Evolutionary conservation across 2,329 filamentous ascomycete species (phyloP).

Genomic region (Calonectria montana): DNA sequence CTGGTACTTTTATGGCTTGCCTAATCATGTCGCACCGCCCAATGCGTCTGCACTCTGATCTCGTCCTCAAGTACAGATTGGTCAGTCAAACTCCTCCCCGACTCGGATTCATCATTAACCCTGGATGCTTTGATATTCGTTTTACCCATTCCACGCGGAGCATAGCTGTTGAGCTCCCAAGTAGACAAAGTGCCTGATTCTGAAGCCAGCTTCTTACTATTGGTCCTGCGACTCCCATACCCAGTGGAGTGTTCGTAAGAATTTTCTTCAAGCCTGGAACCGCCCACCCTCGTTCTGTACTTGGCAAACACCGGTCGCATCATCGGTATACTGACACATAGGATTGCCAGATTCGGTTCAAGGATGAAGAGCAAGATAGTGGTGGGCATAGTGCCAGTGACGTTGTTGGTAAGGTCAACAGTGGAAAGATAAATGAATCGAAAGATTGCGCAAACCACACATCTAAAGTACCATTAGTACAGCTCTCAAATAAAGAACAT

Average conservation of each 20-base stretch:
- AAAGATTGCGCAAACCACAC: constrained; percentile 52
- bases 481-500: accelerated
- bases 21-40: constrained; percentile 35
- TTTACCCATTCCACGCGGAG: constrained; percentile 26
- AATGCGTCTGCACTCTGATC: constrained; percentile 38
- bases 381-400: constrained; percentile 54
- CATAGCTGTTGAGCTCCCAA: constrained; percentile 41
- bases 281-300: constrained; percentile 47
- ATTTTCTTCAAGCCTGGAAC: constrained; percentile 44
- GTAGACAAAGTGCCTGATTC: constrained; percentile 26
- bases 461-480: constrained; percentile 39
- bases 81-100: constrained; percentile 39
- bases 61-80: constrained; percentile 15
- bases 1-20: not conserved
- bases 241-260: constrained; percentile 33
- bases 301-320: constrained; percentile 49
- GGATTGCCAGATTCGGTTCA: constrained; percentile 54
- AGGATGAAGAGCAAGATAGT: constrained; percentile 53
- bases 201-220: not conserved
- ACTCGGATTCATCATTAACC: constrained; percentile 35
- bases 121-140: constrained; percentile 24
- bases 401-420: constrained; percentile 49
- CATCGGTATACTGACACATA: constrained; percentile 57
- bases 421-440: constrained; percentile 51
- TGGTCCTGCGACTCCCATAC: constrained; percentile 11